Percentiles rank a stretch among this genome's conserved stretches.
These are phyloP conservation scores for Cutaneotrichosporon arboriforme DNA, from an alignment of 1,284 basidiomycete genomes.

Conservation along the genomic window DNA sequence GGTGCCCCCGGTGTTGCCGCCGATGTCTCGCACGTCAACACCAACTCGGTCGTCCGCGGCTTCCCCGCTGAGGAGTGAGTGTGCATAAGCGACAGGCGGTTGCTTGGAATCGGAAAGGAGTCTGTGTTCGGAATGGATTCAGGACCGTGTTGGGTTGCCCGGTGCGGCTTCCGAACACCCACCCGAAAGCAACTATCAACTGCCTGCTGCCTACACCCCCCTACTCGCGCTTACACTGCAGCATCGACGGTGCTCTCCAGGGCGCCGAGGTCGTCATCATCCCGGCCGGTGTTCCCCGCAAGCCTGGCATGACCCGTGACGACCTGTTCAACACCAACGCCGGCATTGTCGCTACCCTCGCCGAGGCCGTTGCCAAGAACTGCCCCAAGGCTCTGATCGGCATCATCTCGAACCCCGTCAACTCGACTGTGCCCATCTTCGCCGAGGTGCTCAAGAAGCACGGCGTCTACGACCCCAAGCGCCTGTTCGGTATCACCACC, in stretches of 20 bases:
- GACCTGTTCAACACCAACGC: constrained; percentile 68
- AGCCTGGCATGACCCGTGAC: constrained; percentile 67
- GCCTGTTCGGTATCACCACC: constrained; percentile 94
- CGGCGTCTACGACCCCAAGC: constrained; percentile 84
- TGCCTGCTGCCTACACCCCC: too few species aligned
- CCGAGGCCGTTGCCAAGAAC: constrained; percentile 74
- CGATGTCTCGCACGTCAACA: constrained; percentile 82
- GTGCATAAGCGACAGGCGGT: background rate
- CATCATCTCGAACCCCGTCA: constrained; percentile 94
- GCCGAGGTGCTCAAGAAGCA: constrained; percentile 92
- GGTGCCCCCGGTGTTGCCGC: constrained; percentile 93
- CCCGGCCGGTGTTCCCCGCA: constrained; percentile 94
- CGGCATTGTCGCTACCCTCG: constrained; percentile 90
- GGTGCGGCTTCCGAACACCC: background rate
- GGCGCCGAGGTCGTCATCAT: constrained; percentile 90
- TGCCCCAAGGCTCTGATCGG: constrained; percentile 89
- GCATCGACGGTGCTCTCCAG: constrained; percentile 73
- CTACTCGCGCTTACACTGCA: too few species aligned
- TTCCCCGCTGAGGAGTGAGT: constrained; percentile 52
- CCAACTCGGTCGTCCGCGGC: constrained; percentile 56
- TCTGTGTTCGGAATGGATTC: background rate
- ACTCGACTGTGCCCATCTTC: constrained; percentile 96
- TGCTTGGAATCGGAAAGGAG: background rate
- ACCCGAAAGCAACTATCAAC: background rate
- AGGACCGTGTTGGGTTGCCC: background rate